phyloP scores from a whole-genome alignment of 106 monocot genomes.

The Dendrobium chrysotoxum region DNA sequence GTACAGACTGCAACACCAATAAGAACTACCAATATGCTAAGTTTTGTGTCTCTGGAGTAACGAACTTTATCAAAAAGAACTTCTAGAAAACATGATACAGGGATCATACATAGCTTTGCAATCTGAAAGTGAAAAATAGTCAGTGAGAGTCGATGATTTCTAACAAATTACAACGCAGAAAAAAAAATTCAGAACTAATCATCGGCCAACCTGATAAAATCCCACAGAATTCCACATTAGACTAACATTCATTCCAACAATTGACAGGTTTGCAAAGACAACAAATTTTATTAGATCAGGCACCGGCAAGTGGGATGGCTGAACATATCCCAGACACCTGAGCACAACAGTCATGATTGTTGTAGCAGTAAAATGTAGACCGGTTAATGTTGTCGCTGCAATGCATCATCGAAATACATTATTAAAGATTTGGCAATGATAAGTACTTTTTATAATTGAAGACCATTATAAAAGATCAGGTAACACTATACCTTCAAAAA shows the following conservation, averaged over 20 bases:
- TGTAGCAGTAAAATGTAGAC: slow-evolving; percentile 60
- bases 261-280: slow-evolving; percentile 54
- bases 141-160: not conserved
- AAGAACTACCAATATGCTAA: slow-evolving; percentile 69
- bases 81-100: slow-evolving; percentile 65
- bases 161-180: not conserved
- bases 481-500: not conserved
- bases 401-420: not conserved
- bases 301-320: slow-evolving; percentile 48
- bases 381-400: slow-evolving; percentile 69
- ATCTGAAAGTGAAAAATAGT: slow-evolving; percentile 28
- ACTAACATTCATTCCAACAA: slow-evolving; percentile 33
- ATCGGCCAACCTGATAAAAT: slow-evolving; percentile 41
- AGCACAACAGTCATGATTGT: slow-evolving; percentile 50
- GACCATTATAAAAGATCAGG: not conserved
- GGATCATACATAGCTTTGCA: slow-evolving; percentile 76
- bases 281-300: slow-evolving; percentile 56
- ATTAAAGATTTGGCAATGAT: not conserved
- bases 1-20: slow-evolving; percentile 65
- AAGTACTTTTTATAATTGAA: not conserved
- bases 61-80: slow-evolving; percentile 66
- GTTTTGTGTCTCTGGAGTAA: slow-evolving; percentile 66
- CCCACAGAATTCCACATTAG: slow-evolving; percentile 33
- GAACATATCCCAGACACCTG: slow-evolving; percentile 50
- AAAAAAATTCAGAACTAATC: not conserved